Evolutionary conservation across 2,329 filamentous ascomycete genomes (phyloP).

Genomic region (Clarireedia paspali): DNA sequence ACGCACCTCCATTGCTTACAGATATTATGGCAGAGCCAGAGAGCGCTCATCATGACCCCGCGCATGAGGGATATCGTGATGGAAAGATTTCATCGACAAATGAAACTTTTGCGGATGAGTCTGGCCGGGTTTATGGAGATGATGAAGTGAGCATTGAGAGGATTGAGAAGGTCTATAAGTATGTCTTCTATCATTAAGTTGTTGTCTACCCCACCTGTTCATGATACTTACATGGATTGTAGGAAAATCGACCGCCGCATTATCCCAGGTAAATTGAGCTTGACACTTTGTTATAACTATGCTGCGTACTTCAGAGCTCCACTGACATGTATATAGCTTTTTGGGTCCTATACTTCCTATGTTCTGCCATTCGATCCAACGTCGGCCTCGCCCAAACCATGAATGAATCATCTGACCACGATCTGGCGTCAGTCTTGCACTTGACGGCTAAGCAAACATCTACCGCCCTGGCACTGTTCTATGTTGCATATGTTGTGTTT

Average conservation of each 20-base stretch:
- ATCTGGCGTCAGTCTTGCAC: slow-evolving; percentile 63
- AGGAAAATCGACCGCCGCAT: slow-evolving; percentile 50
- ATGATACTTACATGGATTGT: neutral
- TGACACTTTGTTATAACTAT: neutral
- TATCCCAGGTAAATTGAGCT: slow-evolving; percentile 35
- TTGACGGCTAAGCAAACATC: slow-evolving; percentile 72
- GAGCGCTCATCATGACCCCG: slow-evolving; percentile 7
- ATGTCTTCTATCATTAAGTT: slow-evolving; percentile 8
- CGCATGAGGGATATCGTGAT: neutral
- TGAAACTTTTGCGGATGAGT: slow-evolving; percentile 4
- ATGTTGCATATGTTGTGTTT: slow-evolving; percentile 86
- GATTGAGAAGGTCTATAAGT: slow-evolving; percentile 33
- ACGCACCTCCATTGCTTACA: slow-evolving; percentile 28
- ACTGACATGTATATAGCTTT: slow-evolving; percentile 48
- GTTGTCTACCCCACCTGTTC: neutral
- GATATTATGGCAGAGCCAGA: slow-evolving; percentile 23
- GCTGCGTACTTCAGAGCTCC: neutral
- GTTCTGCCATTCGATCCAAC: slow-evolving; percentile 85
- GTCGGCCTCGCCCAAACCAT: slow-evolving; percentile 93
- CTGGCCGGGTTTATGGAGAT: slow-evolving; percentile 10
- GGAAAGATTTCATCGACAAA: slow-evolving; percentile 4
- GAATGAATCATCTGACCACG: slow-evolving; percentile 64
- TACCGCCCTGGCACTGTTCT: slow-evolving; percentile 79
- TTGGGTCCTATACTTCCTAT: slow-evolving; percentile 86
- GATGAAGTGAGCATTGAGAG: slow-evolving; percentile 24